Conservation (phyloP, 257 asterid species). For the Datura wrightii region DNA sequence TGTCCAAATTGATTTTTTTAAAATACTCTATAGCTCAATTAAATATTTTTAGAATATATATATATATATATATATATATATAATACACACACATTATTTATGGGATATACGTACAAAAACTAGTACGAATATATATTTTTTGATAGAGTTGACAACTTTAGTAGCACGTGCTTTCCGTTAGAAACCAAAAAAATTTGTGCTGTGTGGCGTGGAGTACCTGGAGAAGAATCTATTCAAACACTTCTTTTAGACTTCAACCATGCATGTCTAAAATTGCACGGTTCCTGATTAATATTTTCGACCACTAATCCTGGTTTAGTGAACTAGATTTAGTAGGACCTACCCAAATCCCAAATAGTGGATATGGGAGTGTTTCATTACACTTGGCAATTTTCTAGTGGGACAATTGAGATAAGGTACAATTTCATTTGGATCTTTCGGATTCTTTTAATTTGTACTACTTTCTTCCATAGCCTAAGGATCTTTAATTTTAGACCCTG, state of each 20-base stretch:
- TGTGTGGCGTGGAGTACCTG: too few species aligned
- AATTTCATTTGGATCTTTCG: slow-evolving; percentile 9
- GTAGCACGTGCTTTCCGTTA: slow-evolving; percentile 17
- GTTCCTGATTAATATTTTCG: not conserved
- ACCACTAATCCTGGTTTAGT: not conserved
- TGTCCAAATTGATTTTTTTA: too few species aligned
- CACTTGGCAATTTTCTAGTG: slow-evolving; percentile 12
- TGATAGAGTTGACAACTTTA: slow-evolving; percentile 8
- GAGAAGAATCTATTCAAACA: slow-evolving; percentile 20
- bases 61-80: too few species aligned
- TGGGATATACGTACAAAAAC: too few species aligned
- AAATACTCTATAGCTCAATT: too few species aligned
- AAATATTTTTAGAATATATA: too few species aligned
- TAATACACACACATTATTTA: too few species aligned
- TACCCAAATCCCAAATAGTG: not conserved
- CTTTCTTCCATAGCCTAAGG: not conserved
- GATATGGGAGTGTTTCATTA: not conserved
- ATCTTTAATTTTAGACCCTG: not conserved
- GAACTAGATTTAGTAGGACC: not conserved
- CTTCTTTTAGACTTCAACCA: too few species aligned
- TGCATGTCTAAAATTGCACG: not conserved
- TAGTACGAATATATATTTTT: too few species aligned
- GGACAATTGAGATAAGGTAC: not conserved
- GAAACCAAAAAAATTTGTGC: not conserved
- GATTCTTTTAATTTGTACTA: not conserved